Evolutionary conservation across 2,329 filamentous ascomycete species (phyloP).

Genomic region (Fusarium duplospermum): DNA sequence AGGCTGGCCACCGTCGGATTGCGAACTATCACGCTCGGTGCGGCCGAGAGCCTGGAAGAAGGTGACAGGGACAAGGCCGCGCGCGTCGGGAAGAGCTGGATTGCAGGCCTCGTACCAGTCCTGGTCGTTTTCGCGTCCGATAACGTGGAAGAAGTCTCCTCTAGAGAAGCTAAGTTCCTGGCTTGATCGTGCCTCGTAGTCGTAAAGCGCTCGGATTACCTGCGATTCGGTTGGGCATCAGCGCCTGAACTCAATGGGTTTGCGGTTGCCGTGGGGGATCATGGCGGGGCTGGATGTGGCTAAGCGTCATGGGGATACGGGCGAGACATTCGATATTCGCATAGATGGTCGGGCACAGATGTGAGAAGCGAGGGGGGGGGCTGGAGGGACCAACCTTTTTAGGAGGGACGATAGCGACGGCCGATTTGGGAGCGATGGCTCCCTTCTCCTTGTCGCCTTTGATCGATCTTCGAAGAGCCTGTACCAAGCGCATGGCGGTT

Average conservation of each 20-base stretch:
- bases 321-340: constrained; percentile 34
- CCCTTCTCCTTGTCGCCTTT: constrained; percentile 89
- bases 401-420: constrained; percentile 88
- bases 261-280: constrained; percentile 21
- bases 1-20: constrained; percentile 68
- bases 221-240: constrained; percentile 52
- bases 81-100: constrained; percentile 84
- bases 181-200: constrained; percentile 81
- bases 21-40: constrained; percentile 88
- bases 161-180: constrained; percentile 92
- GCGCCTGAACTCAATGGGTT: constrained; percentile 23
- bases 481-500: constrained; percentile 58
- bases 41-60: constrained; percentile 95
- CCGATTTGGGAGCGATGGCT: constrained; percentile 84
- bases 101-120: constrained; percentile 99
- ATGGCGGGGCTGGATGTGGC: constrained; percentile 26
- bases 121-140: constrained; percentile 90
- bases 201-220: constrained; percentile 98
- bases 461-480: constrained; percentile 88
- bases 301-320: constrained; percentile 13
- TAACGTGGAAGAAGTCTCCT: constrained; percentile 98
- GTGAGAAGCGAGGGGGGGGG: constrained; percentile 6
- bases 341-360: neutral
- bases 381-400: constrained; percentile 78
- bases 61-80: constrained; percentile 91